Evolutionary conservation across 2,329 filamentous ascomycete genomes (phyloP).

Genomic region (Elsinoe arachidis): DNA sequence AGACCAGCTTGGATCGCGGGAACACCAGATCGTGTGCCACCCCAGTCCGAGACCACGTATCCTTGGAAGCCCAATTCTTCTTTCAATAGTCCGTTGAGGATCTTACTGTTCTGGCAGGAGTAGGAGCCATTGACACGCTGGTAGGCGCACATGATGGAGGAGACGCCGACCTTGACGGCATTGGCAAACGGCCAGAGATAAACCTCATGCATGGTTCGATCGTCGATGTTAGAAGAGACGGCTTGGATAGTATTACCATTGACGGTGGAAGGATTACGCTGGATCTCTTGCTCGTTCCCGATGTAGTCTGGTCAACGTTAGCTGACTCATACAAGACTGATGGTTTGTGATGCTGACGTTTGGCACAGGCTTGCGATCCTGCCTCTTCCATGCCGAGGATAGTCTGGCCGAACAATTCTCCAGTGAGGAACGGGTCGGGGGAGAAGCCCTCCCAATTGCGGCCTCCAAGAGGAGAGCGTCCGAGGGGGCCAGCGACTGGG

Average conservation of each 20-base stretch:
- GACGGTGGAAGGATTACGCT: slow-evolving; percentile 27
- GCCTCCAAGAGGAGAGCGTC: slow-evolving; percentile 20
- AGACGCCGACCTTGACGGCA: slow-evolving; percentile 59
- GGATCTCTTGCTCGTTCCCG: slow-evolving; percentile 44
- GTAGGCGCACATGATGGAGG: slow-evolving; percentile 75
- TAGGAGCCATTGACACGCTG: slow-evolving; percentile 44
- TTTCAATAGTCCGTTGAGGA: slow-evolving; percentile 71
- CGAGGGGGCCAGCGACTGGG: slow-evolving; percentile 35
- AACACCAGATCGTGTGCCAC: slow-evolving; percentile 30
- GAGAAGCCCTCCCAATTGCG: slow-evolving; percentile 36
- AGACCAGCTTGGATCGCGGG: slow-evolving; percentile 40
- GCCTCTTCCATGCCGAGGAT: slow-evolving; percentile 35
- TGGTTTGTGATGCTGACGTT: slow-evolving; percentile 31
- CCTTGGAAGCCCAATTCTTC: slow-evolving; percentile 80
- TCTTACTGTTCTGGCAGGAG: slow-evolving; percentile 63
- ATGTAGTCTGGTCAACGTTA: slow-evolving; percentile 36
- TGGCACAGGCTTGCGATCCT: slow-evolving; percentile 39
- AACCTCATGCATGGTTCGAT: slow-evolving; percentile 64
- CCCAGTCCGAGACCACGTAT: slow-evolving; percentile 66
- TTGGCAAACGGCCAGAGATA: slow-evolving; percentile 78
- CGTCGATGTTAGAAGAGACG: slow-evolving; percentile 27
- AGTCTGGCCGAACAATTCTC: slow-evolving; percentile 36
- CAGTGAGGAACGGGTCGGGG: slow-evolving; percentile 42
- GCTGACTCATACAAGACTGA: slow-evolving; percentile 20
- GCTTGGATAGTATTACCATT: slow-evolving; percentile 27